Evolutionary conservation across 2,329 filamentous ascomycete genomes (phyloP), one percentile per base, ranked within the genome.

Genomic region (Fusarium sp.): DNA sequence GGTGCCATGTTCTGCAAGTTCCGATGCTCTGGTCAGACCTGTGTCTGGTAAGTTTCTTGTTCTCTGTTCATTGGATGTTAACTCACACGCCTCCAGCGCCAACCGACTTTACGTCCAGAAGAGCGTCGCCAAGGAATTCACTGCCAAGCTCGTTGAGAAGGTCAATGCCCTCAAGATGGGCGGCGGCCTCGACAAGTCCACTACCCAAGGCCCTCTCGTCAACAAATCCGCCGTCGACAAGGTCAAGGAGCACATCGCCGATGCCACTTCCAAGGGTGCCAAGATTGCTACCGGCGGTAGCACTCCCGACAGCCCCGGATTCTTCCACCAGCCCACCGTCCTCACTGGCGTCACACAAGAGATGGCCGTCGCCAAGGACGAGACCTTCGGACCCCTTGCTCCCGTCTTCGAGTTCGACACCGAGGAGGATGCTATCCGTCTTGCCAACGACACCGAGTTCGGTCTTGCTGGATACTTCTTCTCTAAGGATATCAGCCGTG

Each of bases 311-410:
- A 76, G 88, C 86, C 54, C 89, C 80, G 79, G 82, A 15, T 38
- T 84, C 79, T 94, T 93, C 83, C 93, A 89, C 80, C 85, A 91
- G 70, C 90, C 90, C 2, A 93, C 92, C 1, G 88, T 94, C 29
- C 85, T 94, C 52, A 87, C 89, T 18, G 89, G 88, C 42, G 73
- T 77, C 20, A 76, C 75, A 42, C 57, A 69, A 58, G 70, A 77
- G 48, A 78, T 78, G 75, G 62, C 62, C 20, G 70, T 78, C 3
- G 72, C 70, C 26, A 70, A 68, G 35, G 76, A 79, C 50, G 78
- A 79, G 72, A 77, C 74, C 13, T 79, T 78, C 38, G 78, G 75
- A 2, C 77, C 77, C 10, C 58, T 77, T 6, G 76, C 74, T 7
- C 69, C 74, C 20, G 41, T 77, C 26, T 74, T 75, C 48, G 64